A percentile compares a stretch with the other conserved stretches of the same genome.
phyloP scores from a whole-genome alignment of 2,329 filamentous ascomycete species.

The Dothideomycetidae sp. region DNA sequence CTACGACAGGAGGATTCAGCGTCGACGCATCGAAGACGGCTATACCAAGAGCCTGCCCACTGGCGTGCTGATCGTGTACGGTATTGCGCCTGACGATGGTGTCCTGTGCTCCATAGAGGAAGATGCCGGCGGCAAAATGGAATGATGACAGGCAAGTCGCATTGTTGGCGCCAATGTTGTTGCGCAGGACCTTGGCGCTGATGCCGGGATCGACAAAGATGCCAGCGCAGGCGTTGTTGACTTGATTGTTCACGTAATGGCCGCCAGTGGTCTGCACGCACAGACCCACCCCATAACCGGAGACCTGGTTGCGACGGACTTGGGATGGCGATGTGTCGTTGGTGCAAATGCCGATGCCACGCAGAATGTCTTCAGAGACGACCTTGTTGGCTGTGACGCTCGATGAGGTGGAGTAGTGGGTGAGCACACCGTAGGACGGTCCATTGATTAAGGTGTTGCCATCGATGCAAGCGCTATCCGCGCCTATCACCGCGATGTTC shows the following conservation, averaged over 20 bases:
- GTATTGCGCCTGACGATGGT: no score
- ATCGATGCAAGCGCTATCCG: conserved; percentile 17
- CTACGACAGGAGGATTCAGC: conserved; percentile 13
- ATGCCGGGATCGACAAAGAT: conserved; percentile 24
- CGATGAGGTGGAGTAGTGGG: conserved; percentile 21
- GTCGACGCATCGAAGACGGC: no score
- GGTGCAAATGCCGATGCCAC: conserved; percentile 25
- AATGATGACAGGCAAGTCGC: conserved; percentile 13
- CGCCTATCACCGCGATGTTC: conserved; percentile 26
- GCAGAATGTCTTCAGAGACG: conserved; percentile 11
- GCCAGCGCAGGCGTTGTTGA: conserved; percentile 21
- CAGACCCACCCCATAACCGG: conserved; percentile 21
- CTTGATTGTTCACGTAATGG: conserved; percentile 22
- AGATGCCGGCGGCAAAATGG: conserved; percentile 18
- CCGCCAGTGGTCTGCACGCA: conserved; percentile 25
- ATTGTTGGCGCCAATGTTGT: conserved; percentile 19
- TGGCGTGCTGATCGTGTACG: no score
- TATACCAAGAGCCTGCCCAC: no score
- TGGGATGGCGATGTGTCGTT: conserved; percentile 21
- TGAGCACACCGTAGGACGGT: conserved; percentile 23
- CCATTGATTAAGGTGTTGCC: conserved; percentile 21
- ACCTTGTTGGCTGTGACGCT: conserved; percentile 21
- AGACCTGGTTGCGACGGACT: conserved; percentile 21
- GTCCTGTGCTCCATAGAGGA: no score
- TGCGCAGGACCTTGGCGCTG: conserved; percentile 20